Percentiles rank a stretch among this genome's conserved stretches.
phyloP scores from a whole-genome alignment of 129 eudicot genomes.

The Silybum marianum region DNA sequence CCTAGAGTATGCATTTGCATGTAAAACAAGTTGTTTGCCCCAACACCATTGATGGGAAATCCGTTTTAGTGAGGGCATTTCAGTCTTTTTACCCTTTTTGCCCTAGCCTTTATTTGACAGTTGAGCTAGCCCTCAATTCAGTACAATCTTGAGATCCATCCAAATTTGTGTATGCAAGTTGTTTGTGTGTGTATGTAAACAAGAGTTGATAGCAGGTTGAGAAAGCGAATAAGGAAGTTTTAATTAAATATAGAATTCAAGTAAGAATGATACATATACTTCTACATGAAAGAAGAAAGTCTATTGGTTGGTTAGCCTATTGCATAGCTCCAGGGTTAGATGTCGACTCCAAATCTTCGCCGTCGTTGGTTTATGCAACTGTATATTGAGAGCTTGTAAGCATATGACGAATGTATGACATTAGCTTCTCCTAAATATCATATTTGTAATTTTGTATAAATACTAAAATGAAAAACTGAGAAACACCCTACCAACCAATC shows the following conservation, averaged over 20 bases:
- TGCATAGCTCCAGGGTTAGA: slow-evolving; percentile 34
- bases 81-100: too few relatives aligned
- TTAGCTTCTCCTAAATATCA: slow-evolving; percentile 12
- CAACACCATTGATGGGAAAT: too few relatives aligned
- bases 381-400: slow-evolving; percentile 24
- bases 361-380: slow-evolving; percentile 75
- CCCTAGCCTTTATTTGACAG: too few relatives aligned
- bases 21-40: too few relatives aligned
- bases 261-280: slow-evolving; percentile 27
- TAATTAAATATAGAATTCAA: slow-evolving; percentile 2
- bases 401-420: background rate
- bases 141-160: background rate
- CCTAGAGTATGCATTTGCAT: too few relatives aligned
- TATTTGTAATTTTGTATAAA: background rate
- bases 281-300: background rate
- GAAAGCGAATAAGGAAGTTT: background rate
- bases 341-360: slow-evolving; percentile 67
- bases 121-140: too few relatives aligned
- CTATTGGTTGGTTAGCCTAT: slow-evolving; percentile 1
- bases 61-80: too few relatives aligned
- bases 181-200: slow-evolving; percentile 14
- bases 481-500: background rate
- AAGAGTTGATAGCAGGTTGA: background rate
- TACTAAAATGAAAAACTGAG: background rate
- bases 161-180: background rate